A percentile compares a stretch with the other conserved stretches of the same genome.
phyloP scores from a whole-genome alignment of 306 rosid species.

The Trifolium pratense region DNA sequence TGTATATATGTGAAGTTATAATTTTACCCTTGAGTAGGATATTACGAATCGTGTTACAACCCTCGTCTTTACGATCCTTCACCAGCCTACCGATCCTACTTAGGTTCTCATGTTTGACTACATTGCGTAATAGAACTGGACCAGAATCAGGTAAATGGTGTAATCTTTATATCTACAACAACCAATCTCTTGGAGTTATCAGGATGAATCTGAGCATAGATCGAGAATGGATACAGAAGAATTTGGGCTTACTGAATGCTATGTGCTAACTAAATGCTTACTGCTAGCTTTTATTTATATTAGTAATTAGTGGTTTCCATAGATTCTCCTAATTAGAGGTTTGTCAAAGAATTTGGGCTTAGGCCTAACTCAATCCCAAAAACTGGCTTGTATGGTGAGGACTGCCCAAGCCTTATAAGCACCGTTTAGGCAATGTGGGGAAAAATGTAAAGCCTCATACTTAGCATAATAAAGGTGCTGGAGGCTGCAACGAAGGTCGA shows the following conservation, averaged over 20 bases:
- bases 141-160: background rate
- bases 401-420: background rate
- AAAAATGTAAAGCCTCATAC: background rate
- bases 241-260: too few relatives aligned
- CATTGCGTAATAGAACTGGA: background rate
- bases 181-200: background rate
- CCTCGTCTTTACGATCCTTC: too few relatives aligned
- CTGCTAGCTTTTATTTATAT: background rate
- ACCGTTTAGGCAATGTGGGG: background rate
- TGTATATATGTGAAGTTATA: too few relatives aligned
- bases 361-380: background rate
- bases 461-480: background rate
- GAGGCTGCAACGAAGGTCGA: background rate
- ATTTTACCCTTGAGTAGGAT: too few relatives aligned
- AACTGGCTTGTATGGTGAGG: background rate
- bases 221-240: background rate
- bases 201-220: background rate
- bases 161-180: background rate
- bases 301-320: background rate
- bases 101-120: too few relatives aligned
- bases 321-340: background rate
- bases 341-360: background rate
- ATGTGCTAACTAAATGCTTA: slow-evolving; percentile 1
- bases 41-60: too few relatives aligned
- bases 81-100: too few relatives aligned